Evolutionary conservation across 306 rosid genomes (phyloP), one percentile per base, ranked within the genome.

Genomic region (Vigna angularis): DNA sequence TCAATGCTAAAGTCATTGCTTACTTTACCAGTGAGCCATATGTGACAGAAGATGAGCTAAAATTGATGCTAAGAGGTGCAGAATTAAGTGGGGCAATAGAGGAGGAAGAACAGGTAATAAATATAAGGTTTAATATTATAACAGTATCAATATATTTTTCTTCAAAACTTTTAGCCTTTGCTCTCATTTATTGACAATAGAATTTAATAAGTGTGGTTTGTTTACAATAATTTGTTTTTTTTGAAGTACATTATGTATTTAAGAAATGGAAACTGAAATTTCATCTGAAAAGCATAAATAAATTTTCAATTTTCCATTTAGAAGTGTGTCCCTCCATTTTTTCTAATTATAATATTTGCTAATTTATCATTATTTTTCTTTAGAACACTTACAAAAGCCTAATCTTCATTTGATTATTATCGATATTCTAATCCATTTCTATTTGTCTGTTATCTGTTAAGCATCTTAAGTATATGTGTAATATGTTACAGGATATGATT

Each of bases 11-110:
- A 47, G 52, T 40, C 67, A 52, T 44, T 57, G 72, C 81, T 65
- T 73, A 36, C 69, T 81, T 66, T 86, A 63, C 67, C 83, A 96
- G 99, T 66, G 98, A 96, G 77, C 99, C 99, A 24, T 96, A 90
- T 89, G 99, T 96, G 74, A 96, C 99, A 61, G 99, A 96, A 78
- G 99, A 96, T 48, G 99, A 96, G 81, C 88, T 96, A 78, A 96
- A 96, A 83, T 82, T 93, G 91, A 96, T 96, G 97, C 80, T 96
- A 85, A 89, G 99, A 82, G 99, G 99, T 79, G 99, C 99, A 64
- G 99, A 96, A 66, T 80, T 96, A 87, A 96, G 99, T 65, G 99
- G 99, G 72, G 99, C 98, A 58, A 96, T 96, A 66, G 99, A 96
- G 86, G 99, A 96, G 90, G 99, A 96, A 86, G 99, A 96, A 80